Base-by-base conservation (phyloP, 1,284 basidiomycete species). In the Marasmius fiardii region DNA sequence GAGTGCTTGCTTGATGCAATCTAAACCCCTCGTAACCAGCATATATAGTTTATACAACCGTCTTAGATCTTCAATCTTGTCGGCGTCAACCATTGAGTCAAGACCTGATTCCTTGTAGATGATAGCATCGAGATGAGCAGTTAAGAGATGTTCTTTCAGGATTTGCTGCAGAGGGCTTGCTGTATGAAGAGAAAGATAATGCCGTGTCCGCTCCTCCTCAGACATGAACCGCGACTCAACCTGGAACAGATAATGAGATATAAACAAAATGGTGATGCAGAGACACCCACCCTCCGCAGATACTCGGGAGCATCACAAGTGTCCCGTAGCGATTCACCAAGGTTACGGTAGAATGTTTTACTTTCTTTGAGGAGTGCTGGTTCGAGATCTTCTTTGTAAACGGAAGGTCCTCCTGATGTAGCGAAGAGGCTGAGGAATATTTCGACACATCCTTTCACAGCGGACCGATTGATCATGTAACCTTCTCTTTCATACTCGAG, bases 401-500 rank as follows among this genome's bases (percentile, higher is more conserved):
- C 85, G 0, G 86, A 88, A 39, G 68, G 71, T 16, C 76, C 75
- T 1, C 75, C 76, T 43, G 79, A 74, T 6, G 71, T 74, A 48
- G 82, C 79, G 1, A 77, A 74, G 33, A 96, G 80, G 55, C 86
- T 80, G 52, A 88, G 74, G 47, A 98, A 83, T 58, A 99, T 89
- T 56, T 96, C 93, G 39, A 97, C 88, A 59, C 90, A 94, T 64
- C 90, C 90, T 66, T 93, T 91, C 57, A 98, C 85, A 4, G 92
- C 88, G 6, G 93, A 96, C 28, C 93, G 88, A 68, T 94, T 95
- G 67, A 99, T 95, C 49, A 85, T 85, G 62, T 90, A 90, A 23
- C 95, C 95, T 60, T 96, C 90, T 18, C 96, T 88, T 67, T 99
- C 96, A 57, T 93, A 87, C 62, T 87, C 91, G 52, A 99, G 88